Conservation (phyloP, 2,329 filamentous ascomycete genomes). For the Ceratocystis alfenasii region DNA sequence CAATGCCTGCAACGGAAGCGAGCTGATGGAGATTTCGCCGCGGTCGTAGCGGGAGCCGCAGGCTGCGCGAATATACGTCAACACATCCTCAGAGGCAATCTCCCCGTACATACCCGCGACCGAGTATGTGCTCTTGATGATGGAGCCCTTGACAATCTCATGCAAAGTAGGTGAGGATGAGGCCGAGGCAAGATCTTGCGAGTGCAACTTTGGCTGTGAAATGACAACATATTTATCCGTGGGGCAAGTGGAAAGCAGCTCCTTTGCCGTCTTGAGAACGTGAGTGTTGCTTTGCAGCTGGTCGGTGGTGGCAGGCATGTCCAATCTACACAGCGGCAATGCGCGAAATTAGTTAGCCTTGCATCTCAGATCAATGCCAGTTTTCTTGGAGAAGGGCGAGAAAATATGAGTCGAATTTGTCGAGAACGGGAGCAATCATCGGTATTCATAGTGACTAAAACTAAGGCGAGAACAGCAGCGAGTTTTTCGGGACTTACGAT, state of each 20-base stretch:
- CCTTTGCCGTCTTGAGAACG: slow-evolving; percentile 34
- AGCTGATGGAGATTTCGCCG: slow-evolving; percentile 18
- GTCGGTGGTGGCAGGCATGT: slow-evolving; percentile 28
- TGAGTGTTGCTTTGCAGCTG: slow-evolving; percentile 38
- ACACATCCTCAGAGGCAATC: slow-evolving; percentile 33
- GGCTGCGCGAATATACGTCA: slow-evolving; percentile 34
- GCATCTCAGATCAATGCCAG: background rate
- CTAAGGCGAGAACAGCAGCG: background rate
- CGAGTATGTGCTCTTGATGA: slow-evolving; percentile 34
- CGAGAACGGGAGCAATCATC: background rate
- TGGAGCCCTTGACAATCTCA: slow-evolving; percentile 30
- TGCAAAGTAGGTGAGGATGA: slow-evolving; percentile 40
- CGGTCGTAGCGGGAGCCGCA: slow-evolving; percentile 30
- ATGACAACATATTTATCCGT: slow-evolving; percentile 68
- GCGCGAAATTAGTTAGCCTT: slow-evolving; percentile 24
- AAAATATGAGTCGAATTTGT: background rate
- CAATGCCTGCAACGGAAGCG: slow-evolving; percentile 18
- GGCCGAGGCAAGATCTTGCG: slow-evolving; percentile 46
- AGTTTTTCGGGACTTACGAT: slow-evolving; percentile 45
- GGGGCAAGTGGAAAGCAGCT: slow-evolving; percentile 54
- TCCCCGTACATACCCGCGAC: slow-evolving; percentile 48
- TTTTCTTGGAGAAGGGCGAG: background rate
- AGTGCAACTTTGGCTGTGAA: slow-evolving; percentile 61
- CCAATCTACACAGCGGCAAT: slow-evolving; percentile 27
- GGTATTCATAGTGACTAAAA: background rate